Base-by-base conservation (phyloP, 2,329 filamentous ascomycete species). In the Fusarium chlamydosporum region DNA sequence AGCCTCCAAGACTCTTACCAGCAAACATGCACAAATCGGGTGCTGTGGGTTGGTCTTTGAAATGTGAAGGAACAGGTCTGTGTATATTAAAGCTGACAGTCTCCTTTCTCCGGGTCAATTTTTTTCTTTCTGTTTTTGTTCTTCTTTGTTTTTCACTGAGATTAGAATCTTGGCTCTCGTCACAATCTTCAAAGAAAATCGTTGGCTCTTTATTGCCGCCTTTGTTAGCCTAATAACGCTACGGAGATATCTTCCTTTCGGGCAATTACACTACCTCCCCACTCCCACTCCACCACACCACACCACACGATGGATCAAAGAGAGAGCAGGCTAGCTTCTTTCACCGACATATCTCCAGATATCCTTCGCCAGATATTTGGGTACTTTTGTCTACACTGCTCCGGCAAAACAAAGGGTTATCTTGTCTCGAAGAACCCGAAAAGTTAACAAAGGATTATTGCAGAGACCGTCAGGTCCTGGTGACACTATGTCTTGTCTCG, bases 321-420 rank as follows among this genome's bases (percentile, higher is more conserved):
- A 23, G 23, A 15, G 6, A 48, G 23, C 23, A 23, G 11, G 35
- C 38, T 27, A 16, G 26, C 53, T 26, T 34, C 27, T 20, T 46
- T 70, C 29, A 15, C 13, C 16, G 33, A 53, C 42, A 35, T 62
- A 6, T 59, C 63, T 7, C 31, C 41, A 12, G 63, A 70, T 20
- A n/a, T 70, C 9, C 33, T 72, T 8, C 15, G 47, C 16, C 40
- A 58, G 12, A 59, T 71, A 20, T 61, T 72, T 38, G 50, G 50
- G 3, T 53, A 61, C 26, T 65, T 67, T n/a, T 70, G 58, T 41
- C 20, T 61, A 10, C 69, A 72, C 46, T 70, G 63, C 40, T 42
- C 42, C 9, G 42, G 50, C 4, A 53, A 50, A 37, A 29, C 23
- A 29, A 51, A 41, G 7, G 62, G 65, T 10, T 62, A 62, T 23